These are phyloP conservation scores for Hanseniaspora jakobsenii DNA, from an alignment of 805 yeast species.

Conservation along the genomic window DNA sequence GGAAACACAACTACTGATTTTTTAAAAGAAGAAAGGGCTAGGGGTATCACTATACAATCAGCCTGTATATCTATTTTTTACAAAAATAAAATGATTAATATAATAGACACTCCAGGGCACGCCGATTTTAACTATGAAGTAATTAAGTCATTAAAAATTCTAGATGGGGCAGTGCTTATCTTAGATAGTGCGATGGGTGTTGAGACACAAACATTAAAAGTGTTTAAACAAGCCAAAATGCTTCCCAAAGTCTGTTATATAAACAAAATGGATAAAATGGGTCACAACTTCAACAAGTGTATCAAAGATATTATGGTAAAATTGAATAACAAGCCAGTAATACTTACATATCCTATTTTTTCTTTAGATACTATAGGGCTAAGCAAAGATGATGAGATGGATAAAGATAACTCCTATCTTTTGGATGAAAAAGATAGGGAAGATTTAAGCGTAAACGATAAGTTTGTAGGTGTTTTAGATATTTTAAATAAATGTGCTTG, in stretches of 20 bases:
- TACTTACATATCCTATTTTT: conserved; percentile 71
- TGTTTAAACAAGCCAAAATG: conserved; percentile 75
- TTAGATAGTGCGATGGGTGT: conserved; percentile 96
- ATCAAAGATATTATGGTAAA: conserved; percentile 71
- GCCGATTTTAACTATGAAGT: conserved; percentile 97
- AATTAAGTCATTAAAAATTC: conserved; percentile 70
- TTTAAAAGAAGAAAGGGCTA: conserved; percentile 72
- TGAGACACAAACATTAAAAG: conserved; percentile 95
- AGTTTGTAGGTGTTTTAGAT: conserved; percentile 49
- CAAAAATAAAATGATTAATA: conserved; percentile 58
- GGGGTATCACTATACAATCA: conserved; percentile 93
- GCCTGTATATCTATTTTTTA: conserved; percentile 91
- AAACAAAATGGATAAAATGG: conserved; percentile 93
- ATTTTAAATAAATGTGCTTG: conserved; percentile 41
- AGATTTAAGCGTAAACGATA: conserved; percentile 15
- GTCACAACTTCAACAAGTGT: conserved; percentile 88
- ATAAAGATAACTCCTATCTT: conserved; percentile 2
- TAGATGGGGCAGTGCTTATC: conserved; percentile 89
- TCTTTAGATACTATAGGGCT: conserved; percentile 27
- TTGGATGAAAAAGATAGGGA: neutral
- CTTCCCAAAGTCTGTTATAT: conserved; percentile 73
- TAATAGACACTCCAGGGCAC: conserved; percentile 96
- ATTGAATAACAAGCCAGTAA: conserved; percentile 58
- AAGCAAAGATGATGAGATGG: conserved; percentile 25
- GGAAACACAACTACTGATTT: conserved; percentile 96